Evolutionary conservation across 2,329 filamentous ascomycete genomes (phyloP).

Genomic region (Xylariaceae sp.): DNA sequence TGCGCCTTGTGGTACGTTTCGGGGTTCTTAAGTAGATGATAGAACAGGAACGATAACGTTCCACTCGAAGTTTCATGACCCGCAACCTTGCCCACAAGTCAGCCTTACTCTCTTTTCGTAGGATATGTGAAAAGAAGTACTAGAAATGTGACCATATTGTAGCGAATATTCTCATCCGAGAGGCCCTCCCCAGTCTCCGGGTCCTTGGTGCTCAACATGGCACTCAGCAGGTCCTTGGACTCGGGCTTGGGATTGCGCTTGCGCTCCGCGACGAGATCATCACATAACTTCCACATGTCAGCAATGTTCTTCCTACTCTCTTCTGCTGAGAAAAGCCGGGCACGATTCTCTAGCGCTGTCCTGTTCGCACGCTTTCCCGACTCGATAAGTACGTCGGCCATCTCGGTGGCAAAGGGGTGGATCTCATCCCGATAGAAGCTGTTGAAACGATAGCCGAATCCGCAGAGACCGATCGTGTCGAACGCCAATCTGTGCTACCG

Average conservation of each 20-base stretch:
- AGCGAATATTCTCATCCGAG: slow-evolving; percentile 8
- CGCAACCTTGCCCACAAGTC: slow-evolving; percentile 5
- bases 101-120: neutral
- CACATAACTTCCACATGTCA: slow-evolving; percentile 10
- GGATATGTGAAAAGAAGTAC: neutral
- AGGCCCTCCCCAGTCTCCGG: slow-evolving; percentile 9
- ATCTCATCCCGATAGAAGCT: slow-evolving; percentile 11
- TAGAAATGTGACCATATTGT: slow-evolving; percentile 14
- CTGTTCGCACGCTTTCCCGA: slow-evolving; percentile 10
- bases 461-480: slow-evolving; percentile 9
- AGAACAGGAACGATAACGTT: slow-evolving; percentile 41
- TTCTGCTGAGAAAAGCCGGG: slow-evolving; percentile 5
- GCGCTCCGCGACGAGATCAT: slow-evolving; percentile 10
- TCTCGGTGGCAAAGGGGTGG: slow-evolving; percentile 9
- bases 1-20: slow-evolving; percentile 42
- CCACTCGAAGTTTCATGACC: slow-evolving; percentile 54
- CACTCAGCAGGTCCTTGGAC: slow-evolving; percentile 6
- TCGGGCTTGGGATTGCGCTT: slow-evolving; percentile 9
- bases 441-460: slow-evolving; percentile 11
- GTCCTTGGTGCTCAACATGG: slow-evolving; percentile 9
- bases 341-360: slow-evolving; percentile 3
- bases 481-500: slow-evolving; percentile 8
- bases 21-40: slow-evolving; percentile 47
- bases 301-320: slow-evolving; percentile 6
- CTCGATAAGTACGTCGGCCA: slow-evolving; percentile 6